Base-by-base conservation (phyloP, 306 rosid genomes). In the Sphenostylis stenocarpa region DNA sequence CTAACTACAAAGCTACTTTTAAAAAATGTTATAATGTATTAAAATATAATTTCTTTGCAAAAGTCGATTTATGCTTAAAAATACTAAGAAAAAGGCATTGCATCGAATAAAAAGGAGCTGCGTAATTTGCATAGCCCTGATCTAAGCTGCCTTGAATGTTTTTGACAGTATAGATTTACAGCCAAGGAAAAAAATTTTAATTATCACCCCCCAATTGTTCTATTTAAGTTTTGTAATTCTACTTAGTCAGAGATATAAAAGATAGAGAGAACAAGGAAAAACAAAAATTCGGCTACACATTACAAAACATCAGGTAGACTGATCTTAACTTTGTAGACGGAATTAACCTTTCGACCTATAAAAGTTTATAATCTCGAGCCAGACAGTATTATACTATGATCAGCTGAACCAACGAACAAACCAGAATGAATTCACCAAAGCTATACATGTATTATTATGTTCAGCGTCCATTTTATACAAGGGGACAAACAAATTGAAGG, bases 391-490 rank as follows among this genome's bases (percentile, higher is more conserved):
- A 51, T 15, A 19, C n/a, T n/a, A n/a, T n/a, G n/a, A n/a, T 52
- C 51, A 31, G 41, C 74, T 9, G 47, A 49, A 26, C 17, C n/a
- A 23, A 24, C 12, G 36, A 19, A 26, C 53, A 43, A 82, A 45
- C 26, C 44, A 51, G 49, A 44, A 68, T 34, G 67, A 63, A 53
- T 49, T 64, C 23, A 41, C 14, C 64, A 47, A 55, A 23, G 51
- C 81, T 84, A 67, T 77, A 66, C 82, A 80, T 19, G 38, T 45
- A 43, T 44, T 26, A 13, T 13, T 58, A 58, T 15, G 67, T 49
- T 49, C 43, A 3, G 67, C 51, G 9, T 77, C 61, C 34, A 71
- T 17, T 67, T 78, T 73, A 44, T 63, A 84, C 80, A 71, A 14
- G 72, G 24, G 70, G 52, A 13, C 49, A 21, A 36, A 36, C 7